Percentiles rank a stretch among this genome's conserved stretches.
Conservation (phyloP, 1,284 basidiomycete species). For the Athelia sp. region DNA sequence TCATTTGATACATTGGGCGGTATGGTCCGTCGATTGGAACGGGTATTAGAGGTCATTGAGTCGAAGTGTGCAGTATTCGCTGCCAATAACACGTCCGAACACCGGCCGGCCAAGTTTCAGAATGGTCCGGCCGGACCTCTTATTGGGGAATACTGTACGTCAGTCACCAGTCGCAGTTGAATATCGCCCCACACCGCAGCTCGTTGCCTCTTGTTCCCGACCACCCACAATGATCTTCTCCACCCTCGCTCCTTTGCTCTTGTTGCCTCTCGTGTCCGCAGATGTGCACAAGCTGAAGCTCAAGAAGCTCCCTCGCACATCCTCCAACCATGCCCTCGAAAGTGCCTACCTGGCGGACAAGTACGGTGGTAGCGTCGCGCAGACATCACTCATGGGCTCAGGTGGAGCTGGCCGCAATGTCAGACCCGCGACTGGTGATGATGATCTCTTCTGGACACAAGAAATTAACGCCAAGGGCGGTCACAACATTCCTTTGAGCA, state of each 20-base stretch:
- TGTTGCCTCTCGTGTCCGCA: constrained; percentile 69
- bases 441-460: constrained; percentile 81
- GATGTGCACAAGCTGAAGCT: constrained; percentile 82
- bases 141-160: no score
- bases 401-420: constrained; percentile 71
- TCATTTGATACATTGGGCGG: constrained; percentile 1
- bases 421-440: constrained; percentile 41
- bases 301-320: constrained; percentile 68
- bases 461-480: constrained; percentile 67
- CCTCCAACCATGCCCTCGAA: constrained; percentile 66
- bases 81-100: no score
- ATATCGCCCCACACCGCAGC: background rate
- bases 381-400: constrained; percentile 68
- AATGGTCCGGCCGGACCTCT: background rate
- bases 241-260: constrained; percentile 47
- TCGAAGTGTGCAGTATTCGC: no score
- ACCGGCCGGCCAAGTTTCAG: background rate
- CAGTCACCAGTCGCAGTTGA: no score
- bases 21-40: constrained; percentile 17
- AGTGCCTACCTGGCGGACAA: constrained; percentile 84
- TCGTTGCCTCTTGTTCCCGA: constrained; percentile 16
- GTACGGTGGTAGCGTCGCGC: constrained; percentile 63
- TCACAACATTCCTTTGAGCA: constrained; percentile 86
- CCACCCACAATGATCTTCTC: constrained; percentile 70
- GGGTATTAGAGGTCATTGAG: constrained; percentile 19